Base-by-base conservation (phyloP, 768 basidiomycete species). In the Trametes meyenii region DNA sequence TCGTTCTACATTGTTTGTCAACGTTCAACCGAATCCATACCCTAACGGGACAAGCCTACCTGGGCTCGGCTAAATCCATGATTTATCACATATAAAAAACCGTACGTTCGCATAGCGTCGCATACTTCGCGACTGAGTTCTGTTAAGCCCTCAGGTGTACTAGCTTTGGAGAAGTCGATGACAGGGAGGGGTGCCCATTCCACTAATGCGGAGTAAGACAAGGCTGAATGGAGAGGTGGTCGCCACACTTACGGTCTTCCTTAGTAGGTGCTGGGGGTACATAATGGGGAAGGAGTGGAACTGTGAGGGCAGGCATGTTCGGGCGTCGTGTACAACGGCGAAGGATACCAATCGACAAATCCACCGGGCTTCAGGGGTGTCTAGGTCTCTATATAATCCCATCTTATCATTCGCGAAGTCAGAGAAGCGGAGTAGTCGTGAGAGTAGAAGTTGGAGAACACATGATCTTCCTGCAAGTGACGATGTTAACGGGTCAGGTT, bases 141-240 rank as follows among this genome's bases (percentile, higher is more conserved):
- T 0, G 66, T 62, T 11, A 79, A 77, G 5, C 74, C 79, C 58
- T 81, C 77, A 0, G 68, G 63, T 12, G 75, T 81, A 1, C 61
- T 52, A 1, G 74, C 75, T 50, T 75, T 72, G 11, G 83, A 74
- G 16, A 87, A 66, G 63, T 86, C 84, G 53, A 86, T 78, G 53
- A 81, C 74, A 1, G 82, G 74, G 14, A 87, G 76, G 42, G 84
- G 80, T 2, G 81, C 85, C 67, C 74, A 80, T 21, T 79, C 76
- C 69, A 80, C 79, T 81, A 58, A 69, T 75, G 50, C 76, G 29
- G 19, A 4, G 14, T 2, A 10, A 2, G 14, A 13, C 19, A 24
- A 3, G 11, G 10, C 3, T 14, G 21, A 0, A 26, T 13, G 13
- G 12, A 2, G 5, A 0, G 19, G 0, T 24, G 12, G 35, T 1